A percentile compares a stretch with the other conserved stretches of the same genome.
Evolutionary conservation across 2,329 filamentous ascomycete genomes (phyloP).

Genomic region (Ascochyta clinopodiicola): DNA sequence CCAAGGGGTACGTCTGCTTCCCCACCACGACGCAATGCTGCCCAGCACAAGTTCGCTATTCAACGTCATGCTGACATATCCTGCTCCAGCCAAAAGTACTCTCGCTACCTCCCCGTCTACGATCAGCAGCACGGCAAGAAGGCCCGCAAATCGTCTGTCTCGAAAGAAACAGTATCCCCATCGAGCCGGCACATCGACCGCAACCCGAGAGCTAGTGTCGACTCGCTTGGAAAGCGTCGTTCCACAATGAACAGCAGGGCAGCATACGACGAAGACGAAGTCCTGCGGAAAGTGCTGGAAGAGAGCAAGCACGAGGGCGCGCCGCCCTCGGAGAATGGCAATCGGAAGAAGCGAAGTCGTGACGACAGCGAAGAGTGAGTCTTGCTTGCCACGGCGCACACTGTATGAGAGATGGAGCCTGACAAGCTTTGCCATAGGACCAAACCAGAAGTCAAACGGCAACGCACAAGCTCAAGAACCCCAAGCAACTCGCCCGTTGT

Average conservation of each 20-base stretch:
- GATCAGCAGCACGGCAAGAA: conserved; percentile 58
- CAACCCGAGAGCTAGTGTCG: conserved; percentile 61
- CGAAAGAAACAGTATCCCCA: conserved; percentile 65
- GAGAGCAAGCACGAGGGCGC: conserved; percentile 86
- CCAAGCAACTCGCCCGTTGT: conserved; percentile 59
- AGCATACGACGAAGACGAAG: conserved; percentile 93
- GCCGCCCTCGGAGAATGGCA: conserved; percentile 60
- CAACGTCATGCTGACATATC: conserved; percentile 7
- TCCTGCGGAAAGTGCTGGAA: conserved; percentile 86
- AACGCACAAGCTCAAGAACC: conserved; percentile 69
- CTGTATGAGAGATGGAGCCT: conserved; percentile 20
- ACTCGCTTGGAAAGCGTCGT: conserved; percentile 76
- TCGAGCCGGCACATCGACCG: conserved; percentile 63
- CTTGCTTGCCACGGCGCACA: conserved; percentile 15
- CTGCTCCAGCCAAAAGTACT: conserved; percentile 64
- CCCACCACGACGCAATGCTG: neutral
- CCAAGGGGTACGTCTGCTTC: conserved; percentile 75
- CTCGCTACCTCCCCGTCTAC: conserved; percentile 67
- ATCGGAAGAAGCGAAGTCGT: conserved; percentile 79
- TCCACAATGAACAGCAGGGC: conserved; percentile 98
- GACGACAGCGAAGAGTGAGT: conserved; percentile 95
- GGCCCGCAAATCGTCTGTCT: conserved; percentile 67
- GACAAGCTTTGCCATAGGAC: conserved; percentile 62
- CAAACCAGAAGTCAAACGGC: conserved; percentile 75
- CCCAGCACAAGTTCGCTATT: neutral